Percentiles rank a stretch among this genome's conserved stretches.
These are phyloP conservation scores for Daldinia caldariorum DNA, from an alignment of 495 filamentous ascomycete genomes.

Conservation along the genomic window DNA sequence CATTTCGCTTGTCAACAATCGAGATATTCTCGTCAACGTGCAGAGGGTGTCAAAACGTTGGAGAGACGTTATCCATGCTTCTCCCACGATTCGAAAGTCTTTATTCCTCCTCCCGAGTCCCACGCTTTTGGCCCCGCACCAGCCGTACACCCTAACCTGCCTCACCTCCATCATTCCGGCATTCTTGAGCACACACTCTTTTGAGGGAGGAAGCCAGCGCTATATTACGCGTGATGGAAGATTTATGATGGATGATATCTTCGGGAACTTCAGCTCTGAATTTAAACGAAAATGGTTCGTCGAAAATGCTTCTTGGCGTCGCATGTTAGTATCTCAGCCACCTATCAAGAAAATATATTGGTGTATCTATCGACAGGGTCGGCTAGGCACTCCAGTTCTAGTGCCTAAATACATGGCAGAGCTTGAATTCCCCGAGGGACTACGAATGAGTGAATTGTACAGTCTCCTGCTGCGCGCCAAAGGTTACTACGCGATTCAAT, in stretches of 20 bases:
- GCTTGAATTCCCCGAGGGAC: neutral
- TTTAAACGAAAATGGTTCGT: neutral
- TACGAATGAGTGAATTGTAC: neutral
- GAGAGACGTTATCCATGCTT: neutral
- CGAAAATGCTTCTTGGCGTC: neutral
- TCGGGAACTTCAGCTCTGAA: no score
- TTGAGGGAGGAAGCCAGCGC: no score
- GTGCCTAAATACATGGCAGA: neutral
- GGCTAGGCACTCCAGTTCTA: neutral
- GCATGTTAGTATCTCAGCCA: neutral
- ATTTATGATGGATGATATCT: no score
- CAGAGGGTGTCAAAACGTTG: slow-evolving; percentile 18
- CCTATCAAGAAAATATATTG: neutral
- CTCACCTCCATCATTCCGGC: no score
- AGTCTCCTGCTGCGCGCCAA: no score
- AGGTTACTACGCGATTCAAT: neutral
- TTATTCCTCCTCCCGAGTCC: neutral
- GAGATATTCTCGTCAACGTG: neutral
- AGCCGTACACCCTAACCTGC: neutral
- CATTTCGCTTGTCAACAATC: neutral
- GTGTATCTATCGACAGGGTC: neutral
- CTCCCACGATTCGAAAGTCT: neutral
- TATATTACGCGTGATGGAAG: no score
- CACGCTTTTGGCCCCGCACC: neutral
- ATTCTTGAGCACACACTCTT: no score